phyloP scores from a whole-genome alignment of 495 filamentous ascomycete genomes.

The Hypoxylon fuscum region DNA sequence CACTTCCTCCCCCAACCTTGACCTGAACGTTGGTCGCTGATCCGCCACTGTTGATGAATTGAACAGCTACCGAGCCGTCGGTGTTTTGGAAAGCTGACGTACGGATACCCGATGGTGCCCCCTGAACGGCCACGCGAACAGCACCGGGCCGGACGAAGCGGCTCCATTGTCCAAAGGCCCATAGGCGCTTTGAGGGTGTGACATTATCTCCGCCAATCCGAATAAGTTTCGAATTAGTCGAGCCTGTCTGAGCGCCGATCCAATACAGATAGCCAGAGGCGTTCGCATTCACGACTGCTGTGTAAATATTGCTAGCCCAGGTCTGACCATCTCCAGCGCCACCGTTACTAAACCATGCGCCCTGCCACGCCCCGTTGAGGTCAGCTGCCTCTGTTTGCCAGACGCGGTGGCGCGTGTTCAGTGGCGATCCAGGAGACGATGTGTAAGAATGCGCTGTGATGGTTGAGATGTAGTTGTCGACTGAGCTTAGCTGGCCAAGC shows the following conservation, averaged over 20 bases:
- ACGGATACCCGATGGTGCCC: conserved; percentile 43
- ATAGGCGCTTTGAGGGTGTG: conserved; percentile 53
- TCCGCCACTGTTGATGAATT: conserved; percentile 56
- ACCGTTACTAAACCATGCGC: conserved; percentile 55
- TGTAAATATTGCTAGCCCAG: conserved; percentile 63
- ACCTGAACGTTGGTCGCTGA: conserved; percentile 29
- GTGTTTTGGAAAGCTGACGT: conserved; percentile 57
- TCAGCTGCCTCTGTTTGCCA: conserved; percentile 66
- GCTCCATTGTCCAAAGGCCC: conserved; percentile 58
- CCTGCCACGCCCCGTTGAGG: conserved; percentile 53
- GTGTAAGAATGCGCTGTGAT: conserved; percentile 61
- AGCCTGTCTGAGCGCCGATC: conserved; percentile 56
- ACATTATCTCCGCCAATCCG: conserved; percentile 45
- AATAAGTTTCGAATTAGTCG: conserved; percentile 54
- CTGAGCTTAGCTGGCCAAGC: conserved; percentile 52
- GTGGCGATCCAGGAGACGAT: conserved; percentile 46
- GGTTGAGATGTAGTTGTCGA: conserved; percentile 49
- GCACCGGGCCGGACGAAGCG: conserved; percentile 59
- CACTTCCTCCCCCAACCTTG: conserved; percentile 24
- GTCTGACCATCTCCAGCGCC: conserved; percentile 57
- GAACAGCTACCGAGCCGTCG: conserved; percentile 53
- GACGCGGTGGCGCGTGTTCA: conserved; percentile 49
- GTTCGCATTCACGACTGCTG: conserved; percentile 53
- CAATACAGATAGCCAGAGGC: conserved; percentile 63
- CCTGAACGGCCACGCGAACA: conserved; percentile 48